A percentile compares a stretch with the other conserved stretches of the same genome.
Evolutionary conservation across 257 asterid species (phyloP).

Genomic region (Solanum etuberosum): DNA sequence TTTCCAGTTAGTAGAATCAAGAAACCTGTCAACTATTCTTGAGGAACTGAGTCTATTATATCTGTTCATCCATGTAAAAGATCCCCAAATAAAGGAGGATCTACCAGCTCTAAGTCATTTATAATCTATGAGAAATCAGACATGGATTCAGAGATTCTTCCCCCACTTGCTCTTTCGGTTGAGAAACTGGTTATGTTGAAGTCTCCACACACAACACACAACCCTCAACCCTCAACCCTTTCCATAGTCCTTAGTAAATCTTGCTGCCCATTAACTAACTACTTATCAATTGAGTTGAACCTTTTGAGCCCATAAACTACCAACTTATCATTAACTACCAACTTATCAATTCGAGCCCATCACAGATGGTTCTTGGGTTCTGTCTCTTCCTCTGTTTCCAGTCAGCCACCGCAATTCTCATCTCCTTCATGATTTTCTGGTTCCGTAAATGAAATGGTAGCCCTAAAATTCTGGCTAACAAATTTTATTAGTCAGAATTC

Average conservation of each 20-base stretch:
- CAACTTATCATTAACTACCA: not conserved
- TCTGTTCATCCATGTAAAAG: not conserved
- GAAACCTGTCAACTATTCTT: not conserved
- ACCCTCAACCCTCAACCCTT: not conserved
- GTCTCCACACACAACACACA: not conserved
- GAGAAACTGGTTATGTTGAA: not conserved
- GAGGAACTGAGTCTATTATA: not conserved
- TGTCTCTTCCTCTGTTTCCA: not conserved
- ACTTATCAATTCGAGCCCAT: not conserved
- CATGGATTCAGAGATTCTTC: not conserved
- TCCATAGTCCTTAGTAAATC: not conserved
- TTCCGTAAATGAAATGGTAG: not conserved
- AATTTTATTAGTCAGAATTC: not conserved
- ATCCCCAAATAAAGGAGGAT: not conserved
- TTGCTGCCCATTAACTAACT: not conserved
- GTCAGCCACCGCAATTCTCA: not conserved
- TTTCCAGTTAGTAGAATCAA: not conserved
- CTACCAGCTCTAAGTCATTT: not conserved
- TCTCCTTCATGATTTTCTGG: not conserved
- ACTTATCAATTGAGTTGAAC: not conserved
- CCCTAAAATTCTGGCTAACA: not conserved
- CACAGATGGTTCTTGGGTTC: not conserved
- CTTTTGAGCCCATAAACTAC: not conserved
- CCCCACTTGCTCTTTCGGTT: not conserved
- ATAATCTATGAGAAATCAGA: not conserved